Conservation (phyloP, 495 filamentous ascomycete genomes). For the Podospora anserina region DNA sequence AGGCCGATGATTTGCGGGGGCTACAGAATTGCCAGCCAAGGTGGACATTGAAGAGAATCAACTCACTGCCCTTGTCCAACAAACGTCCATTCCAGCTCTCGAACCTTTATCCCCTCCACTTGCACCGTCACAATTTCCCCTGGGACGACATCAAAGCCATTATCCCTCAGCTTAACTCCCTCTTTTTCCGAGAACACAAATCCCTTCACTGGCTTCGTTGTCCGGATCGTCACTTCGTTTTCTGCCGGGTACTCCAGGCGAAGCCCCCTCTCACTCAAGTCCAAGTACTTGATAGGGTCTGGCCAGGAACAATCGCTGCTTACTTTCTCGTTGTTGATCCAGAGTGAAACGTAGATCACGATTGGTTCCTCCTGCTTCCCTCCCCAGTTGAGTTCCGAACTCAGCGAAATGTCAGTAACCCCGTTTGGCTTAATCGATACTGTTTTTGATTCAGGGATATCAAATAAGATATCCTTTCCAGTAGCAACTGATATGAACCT, state of each 20-base stretch:
- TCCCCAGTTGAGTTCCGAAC: slow-evolving; percentile 40
- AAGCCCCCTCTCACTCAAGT: slow-evolving; percentile 48
- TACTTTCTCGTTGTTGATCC: slow-evolving; percentile 46
- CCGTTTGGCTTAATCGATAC: slow-evolving; percentile 58
- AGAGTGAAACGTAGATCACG: slow-evolving; percentile 49
- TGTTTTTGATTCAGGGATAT: slow-evolving; percentile 35
- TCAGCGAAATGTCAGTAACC: slow-evolving; percentile 57
- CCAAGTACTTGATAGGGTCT: slow-evolving; percentile 76
- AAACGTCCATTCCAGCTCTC: slow-evolving; percentile 26
- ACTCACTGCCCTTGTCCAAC: slow-evolving; percentile 16
- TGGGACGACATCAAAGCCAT: slow-evolving; percentile 48
- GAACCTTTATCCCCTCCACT: slow-evolving; percentile 22
- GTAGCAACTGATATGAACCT: slow-evolving; percentile 63
- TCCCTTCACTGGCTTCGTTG: slow-evolving; percentile 46
- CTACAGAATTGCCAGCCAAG: too few relatives aligned
- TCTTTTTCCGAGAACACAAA: slow-evolving; percentile 45
- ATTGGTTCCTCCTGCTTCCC: slow-evolving; percentile 44
- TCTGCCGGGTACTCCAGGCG: slow-evolving; percentile 12
- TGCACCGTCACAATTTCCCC: slow-evolving; percentile 36
- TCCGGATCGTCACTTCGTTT: slow-evolving; percentile 29
- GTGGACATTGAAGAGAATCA: too few relatives aligned
- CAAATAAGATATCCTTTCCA: slow-evolving; percentile 52
- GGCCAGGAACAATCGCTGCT: slow-evolving; percentile 71
- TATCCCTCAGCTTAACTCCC: slow-evolving; percentile 43
- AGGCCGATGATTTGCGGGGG: too few relatives aligned